Conservation (phyloP, 768 basidiomycete species). For the Kondoa malvinella region DNA sequence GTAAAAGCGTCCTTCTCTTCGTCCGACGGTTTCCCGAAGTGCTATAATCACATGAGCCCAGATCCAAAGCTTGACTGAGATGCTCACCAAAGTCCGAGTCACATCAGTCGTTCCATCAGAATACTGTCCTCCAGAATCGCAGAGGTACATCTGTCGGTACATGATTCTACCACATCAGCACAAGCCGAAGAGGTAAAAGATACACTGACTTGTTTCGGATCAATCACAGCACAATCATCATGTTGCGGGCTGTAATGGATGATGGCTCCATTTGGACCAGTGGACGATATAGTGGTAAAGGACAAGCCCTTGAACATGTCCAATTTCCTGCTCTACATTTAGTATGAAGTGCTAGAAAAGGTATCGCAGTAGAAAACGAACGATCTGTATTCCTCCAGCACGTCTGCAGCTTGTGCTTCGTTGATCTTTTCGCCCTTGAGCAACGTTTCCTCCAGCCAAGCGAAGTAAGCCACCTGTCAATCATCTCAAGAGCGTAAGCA, state of each 20-base stretch:
- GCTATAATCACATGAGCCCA: conserved; percentile 36
- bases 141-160: conserved; percentile 45
- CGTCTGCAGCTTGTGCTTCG: conserved; percentile 63
- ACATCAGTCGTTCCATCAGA: conserved; percentile 89
- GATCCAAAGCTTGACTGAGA: background rate
- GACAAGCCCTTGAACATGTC: conserved; percentile 69
- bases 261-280: conserved; percentile 83
- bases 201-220: conserved; percentile 28
- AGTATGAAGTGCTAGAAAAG: no score
- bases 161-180: no score
- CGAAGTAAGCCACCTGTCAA: conserved; percentile 54
- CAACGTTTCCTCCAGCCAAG: conserved; percentile 82
- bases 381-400: conserved; percentile 66
- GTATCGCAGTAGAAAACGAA: no score
- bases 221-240: conserved; percentile 52
- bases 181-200: no score
- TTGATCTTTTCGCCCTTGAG: conserved; percentile 44
- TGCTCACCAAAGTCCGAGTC: conserved; percentile 63
- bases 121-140: conserved; percentile 78
- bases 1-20: conserved; percentile 81
- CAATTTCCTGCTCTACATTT: conserved; percentile 49
- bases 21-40: conserved; percentile 67
- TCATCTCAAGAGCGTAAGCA: conserved; percentile 7
- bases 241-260: conserved; percentile 82
- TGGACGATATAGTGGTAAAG: conserved; percentile 79